A percentile compares a stretch with the other conserved stretches of the same genome.
phyloP scores from a whole-genome alignment of 805 yeast genomes.

The Wickerhamiella cacticola region DNA sequence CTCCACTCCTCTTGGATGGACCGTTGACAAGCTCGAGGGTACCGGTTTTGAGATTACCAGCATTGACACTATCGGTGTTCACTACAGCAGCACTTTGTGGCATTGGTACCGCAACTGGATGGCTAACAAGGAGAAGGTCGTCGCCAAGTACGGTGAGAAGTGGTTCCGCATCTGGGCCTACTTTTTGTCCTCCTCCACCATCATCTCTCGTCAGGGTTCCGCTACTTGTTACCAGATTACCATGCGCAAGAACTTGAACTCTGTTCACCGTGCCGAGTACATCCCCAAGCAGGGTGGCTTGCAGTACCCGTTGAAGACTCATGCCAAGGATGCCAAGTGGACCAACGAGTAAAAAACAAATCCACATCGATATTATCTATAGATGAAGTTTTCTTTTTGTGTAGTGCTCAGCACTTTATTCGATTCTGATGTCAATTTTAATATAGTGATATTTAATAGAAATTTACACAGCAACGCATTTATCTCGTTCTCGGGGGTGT shows the following conservation, averaged over 20 bases:
- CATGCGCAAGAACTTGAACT: slow-evolving; percentile 77
- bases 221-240: slow-evolving; percentile 87
- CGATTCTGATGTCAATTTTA: too few relatives aligned
- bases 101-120: slow-evolving; percentile 94
- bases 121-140: slow-evolving; percentile 62
- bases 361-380: too few relatives aligned
- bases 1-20: slow-evolving; percentile 82
- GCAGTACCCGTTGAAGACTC: slow-evolving; percentile 28
- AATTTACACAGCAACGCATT: background rate
- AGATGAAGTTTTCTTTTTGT: too few relatives aligned
- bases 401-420: too few relatives aligned
- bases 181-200: slow-evolving; percentile 71
- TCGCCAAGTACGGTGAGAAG: slow-evolving; percentile 69
- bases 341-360: background rate
- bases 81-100: slow-evolving; percentile 83
- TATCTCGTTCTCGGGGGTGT: slow-evolving; percentile 40
- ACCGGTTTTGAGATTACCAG: slow-evolving; percentile 78
- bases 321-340: slow-evolving; percentile 1
- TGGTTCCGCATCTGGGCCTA: slow-evolving; percentile 93
- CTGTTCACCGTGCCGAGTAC: slow-evolving; percentile 72
- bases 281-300: slow-evolving; percentile 70
- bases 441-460: too few relatives aligned
- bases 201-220: slow-evolving; percentile 84
- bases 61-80: slow-evolving; percentile 82
- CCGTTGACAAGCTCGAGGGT: slow-evolving; percentile 61